Base-by-base conservation (phyloP, 208 protist genomes). In the Angomonas ambiguus region DNA sequence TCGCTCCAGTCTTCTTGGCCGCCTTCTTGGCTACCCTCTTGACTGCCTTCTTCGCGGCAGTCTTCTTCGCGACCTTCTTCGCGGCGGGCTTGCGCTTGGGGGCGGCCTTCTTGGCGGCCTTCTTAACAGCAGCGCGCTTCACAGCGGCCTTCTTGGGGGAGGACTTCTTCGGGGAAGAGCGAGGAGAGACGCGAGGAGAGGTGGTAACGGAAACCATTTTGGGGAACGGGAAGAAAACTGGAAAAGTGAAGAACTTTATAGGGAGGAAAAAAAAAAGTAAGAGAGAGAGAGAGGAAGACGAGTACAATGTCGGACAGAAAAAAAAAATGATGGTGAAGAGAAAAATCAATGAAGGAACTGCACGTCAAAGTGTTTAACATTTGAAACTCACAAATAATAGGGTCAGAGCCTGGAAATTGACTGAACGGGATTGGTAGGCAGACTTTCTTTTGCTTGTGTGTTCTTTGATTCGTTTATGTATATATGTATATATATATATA, bases 41-140 rank as follows among this genome's bases (percentile, higher is more conserved):
- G 51, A 59, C 62, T 32, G 56, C 55, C 72, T 76, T 77, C 72
- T 69, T 72, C 42, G 27, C 56, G 1, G n/a, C n/a, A n/a, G 67
- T 25, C 72, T 72, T 77, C 72, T 77, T 77, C 24, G 57, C 72
- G 0, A 62, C 25, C 61, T 68, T 68, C 69, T 74, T 74, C 48
- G 53, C 53, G 53, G 53, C 53, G 30, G 25, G 10, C 53, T 59
- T 59, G n/a, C 25, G 10, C 28, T 30, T 35, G 53, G 53, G 62
- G 53, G 66, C 66, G 30, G 57, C 45, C 55, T 74, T 76, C 71
- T 76, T 76, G 18, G 58, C 45, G 48, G 64, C 62, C 22, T 56
- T 59, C 62, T 68, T 70, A 38, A 53, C 45, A 53, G 34, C 27
- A 30, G 32, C 32, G 30, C 32, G 24, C 59, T 65, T 74, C 22